A percentile compares a stretch with the other conserved stretches of the same genome.
Evolutionary conservation across 306 rosid species (phyloP).

Genomic region (Calophaca sinica): DNA sequence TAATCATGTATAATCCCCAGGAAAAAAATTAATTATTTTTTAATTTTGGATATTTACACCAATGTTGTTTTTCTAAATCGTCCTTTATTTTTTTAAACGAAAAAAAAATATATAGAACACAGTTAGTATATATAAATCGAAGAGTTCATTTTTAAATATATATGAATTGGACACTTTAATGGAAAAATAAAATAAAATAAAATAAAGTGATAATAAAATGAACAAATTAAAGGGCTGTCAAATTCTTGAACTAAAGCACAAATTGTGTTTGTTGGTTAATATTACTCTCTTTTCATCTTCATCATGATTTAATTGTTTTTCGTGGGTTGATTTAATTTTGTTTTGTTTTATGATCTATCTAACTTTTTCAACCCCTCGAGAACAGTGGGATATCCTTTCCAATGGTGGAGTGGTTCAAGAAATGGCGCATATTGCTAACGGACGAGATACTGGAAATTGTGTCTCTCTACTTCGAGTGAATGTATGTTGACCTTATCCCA

Average conservation of each 20-base stretch:
- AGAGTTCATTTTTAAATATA: too few relatives aligned
- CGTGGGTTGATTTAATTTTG: too few relatives aligned
- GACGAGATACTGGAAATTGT: conserved; percentile 87
- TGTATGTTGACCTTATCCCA: conserved; percentile 49
- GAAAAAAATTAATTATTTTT: not conserved
- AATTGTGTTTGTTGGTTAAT: not conserved
- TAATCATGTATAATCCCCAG: conserved; percentile 1
- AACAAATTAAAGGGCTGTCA: too few relatives aligned
- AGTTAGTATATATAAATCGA: too few relatives aligned
- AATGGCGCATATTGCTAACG: conserved; percentile 99
- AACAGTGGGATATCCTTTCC: conserved; percentile 98
- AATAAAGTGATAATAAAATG: too few relatives aligned
- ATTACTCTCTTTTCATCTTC: not conserved
- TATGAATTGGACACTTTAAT: too few relatives aligned
- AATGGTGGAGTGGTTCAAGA: conserved; percentile 98
- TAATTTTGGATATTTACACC: not conserved
- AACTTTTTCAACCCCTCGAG: conserved; percentile 20
- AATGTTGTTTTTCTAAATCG: not conserved
- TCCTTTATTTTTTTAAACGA: not conserved
- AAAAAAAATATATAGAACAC: too few relatives aligned
- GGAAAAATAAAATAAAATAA: too few relatives aligned
- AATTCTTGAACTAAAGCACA: too few relatives aligned
- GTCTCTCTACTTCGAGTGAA: conserved; percentile 93
- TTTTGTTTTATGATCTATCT: not conserved
- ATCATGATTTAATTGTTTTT: not conserved